Conservation (phyloP, 177 flowering plant genomes). For the Vitis hybrid region DNA sequence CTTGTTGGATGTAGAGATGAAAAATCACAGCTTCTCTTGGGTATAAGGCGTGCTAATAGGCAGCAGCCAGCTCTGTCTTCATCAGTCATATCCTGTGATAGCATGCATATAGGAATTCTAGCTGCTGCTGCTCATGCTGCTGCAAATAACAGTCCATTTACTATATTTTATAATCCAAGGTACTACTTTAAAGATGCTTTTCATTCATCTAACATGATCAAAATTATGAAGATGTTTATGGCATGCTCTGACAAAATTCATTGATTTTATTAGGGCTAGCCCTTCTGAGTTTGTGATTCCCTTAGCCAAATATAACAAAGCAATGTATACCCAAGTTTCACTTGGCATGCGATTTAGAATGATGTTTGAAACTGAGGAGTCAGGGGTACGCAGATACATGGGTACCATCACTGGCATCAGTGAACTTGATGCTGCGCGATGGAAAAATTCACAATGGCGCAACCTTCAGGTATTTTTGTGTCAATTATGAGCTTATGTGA, state of each 20-base stretch:
- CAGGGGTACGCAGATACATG: conserved; percentile 85
- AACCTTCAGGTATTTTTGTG: conserved; percentile 57
- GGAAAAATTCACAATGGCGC: conserved; percentile 89
- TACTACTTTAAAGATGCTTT: conserved; percentile 12
- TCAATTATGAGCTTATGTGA: neutral
- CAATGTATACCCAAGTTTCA: conserved; percentile 83
- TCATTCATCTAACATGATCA: neutral
- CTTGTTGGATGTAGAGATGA: conserved; percentile 60
- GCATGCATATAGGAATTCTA: conserved; percentile 95
- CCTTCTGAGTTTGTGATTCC: conserved; percentile 90
- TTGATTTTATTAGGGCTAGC: conserved; percentile 55
- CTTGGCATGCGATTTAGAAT: conserved; percentile 91
- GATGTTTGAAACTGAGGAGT: conserved; percentile 96
- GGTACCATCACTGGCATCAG: conserved; percentile 82
- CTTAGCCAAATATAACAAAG: conserved; percentile 80
- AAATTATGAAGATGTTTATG: neutral
- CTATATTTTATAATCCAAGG: conserved; percentile 92
- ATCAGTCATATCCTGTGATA: conserved; percentile 88
- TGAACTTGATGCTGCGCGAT: conserved; percentile 77
- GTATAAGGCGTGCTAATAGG: conserved; percentile 74
- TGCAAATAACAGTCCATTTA: conserved; percentile 83
- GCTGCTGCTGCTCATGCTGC: conserved; percentile 98
- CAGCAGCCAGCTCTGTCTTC: conserved; percentile 84
- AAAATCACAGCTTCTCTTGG: conserved; percentile 76
- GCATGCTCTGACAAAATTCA: neutral